Conservation (phyloP, 805 yeast species). For the Torulaspora microellipsoides region DNA sequence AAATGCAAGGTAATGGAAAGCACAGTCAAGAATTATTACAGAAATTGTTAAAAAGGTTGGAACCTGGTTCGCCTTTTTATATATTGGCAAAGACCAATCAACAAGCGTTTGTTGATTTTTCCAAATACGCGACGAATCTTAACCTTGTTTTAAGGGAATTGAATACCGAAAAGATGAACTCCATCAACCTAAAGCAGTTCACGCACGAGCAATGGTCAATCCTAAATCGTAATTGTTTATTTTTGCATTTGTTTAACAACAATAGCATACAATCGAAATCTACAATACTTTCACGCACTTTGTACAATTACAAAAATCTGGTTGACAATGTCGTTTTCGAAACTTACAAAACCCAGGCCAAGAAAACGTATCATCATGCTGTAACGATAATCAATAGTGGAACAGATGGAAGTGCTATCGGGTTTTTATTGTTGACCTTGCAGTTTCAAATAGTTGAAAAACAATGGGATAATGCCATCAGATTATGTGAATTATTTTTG, state of each 20-base stretch:
- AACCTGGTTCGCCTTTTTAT: slow-evolving; percentile 27
- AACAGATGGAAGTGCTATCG: slow-evolving; percentile 20
- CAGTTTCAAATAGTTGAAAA: slow-evolving; percentile 28
- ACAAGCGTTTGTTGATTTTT: slow-evolving; percentile 26
- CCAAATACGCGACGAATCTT: slow-evolving; percentile 30
- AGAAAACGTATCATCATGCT: slow-evolving; percentile 24
- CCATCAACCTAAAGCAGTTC: slow-evolving; percentile 20
- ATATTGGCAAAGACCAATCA: slow-evolving; percentile 33
- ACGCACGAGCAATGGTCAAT: slow-evolving; percentile 27
- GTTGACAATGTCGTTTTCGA: slow-evolving; percentile 25
- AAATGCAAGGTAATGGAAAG: slow-evolving; percentile 36
- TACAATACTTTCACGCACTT: slow-evolving; percentile 22
- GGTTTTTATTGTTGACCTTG: slow-evolving; percentile 23
- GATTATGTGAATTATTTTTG: slow-evolving; percentile 23
- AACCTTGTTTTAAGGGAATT: slow-evolving; percentile 35
- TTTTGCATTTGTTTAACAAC: slow-evolving; percentile 28
- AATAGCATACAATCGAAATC: slow-evolving; percentile 16
- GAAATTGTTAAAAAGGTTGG: slow-evolving; percentile 24
- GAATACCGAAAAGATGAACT: slow-evolving; percentile 24
- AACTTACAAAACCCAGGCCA: slow-evolving; percentile 30
- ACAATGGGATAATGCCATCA: slow-evolving; percentile 30
- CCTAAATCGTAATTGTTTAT: slow-evolving; percentile 20
- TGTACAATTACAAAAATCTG: slow-evolving; percentile 20
- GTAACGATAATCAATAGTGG: slow-evolving; percentile 22
- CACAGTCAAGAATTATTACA: slow-evolving; percentile 39